Evolutionary conservation across 495 filamentous ascomycete genomes (phyloP).

Genomic region (Aspergillus ostianus): DNA sequence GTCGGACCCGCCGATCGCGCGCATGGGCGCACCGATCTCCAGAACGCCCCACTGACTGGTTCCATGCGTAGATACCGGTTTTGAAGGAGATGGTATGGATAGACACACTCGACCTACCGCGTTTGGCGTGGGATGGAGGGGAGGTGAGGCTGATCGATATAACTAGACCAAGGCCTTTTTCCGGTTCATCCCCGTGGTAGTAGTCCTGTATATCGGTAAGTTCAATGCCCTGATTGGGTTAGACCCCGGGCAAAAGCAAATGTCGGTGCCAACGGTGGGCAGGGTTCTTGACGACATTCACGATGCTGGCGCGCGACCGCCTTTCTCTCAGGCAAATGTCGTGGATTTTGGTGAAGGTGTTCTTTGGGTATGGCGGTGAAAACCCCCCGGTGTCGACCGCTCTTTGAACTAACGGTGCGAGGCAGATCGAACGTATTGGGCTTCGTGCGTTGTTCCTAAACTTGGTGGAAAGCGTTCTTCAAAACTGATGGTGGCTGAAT

Average conservation of each 20-base stretch:
- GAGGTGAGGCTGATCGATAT: slow-evolving; percentile 30
- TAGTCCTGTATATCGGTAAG: slow-evolving; percentile 71
- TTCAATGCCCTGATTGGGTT: slow-evolving; percentile 9
- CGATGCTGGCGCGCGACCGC: slow-evolving; percentile 75
- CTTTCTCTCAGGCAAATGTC: slow-evolving; percentile 76
- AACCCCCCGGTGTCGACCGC: slow-evolving; percentile 26
- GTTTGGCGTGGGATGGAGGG: slow-evolving; percentile 20
- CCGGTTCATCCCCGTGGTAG: slow-evolving; percentile 85
- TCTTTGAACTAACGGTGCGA: slow-evolving; percentile 33
- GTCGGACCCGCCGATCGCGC: slow-evolving; percentile 22
- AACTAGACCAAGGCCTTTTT: slow-evolving; percentile 80
- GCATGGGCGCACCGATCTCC: slow-evolving; percentile 8
- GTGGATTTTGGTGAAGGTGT: slow-evolving; percentile 83
- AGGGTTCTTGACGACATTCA: slow-evolving; percentile 93
- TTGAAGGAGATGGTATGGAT: slow-evolving; percentile 75
- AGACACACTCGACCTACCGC: background rate
- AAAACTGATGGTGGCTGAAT: slow-evolving; percentile 45
- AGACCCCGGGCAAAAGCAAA: background rate
- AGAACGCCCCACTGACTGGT: slow-evolving; percentile 24
- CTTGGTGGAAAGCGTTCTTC: slow-evolving; percentile 17
- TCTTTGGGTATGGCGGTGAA: slow-evolving; percentile 59
- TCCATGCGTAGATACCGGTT: slow-evolving; percentile 63
- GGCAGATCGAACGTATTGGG: slow-evolving; percentile 71
- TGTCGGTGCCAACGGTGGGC: slow-evolving; percentile 7
- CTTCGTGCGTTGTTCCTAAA: slow-evolving; percentile 58